Base-by-base conservation (phyloP, 192 early-diverging fungal species). In the Gaertneriomyces sp. region DNA sequence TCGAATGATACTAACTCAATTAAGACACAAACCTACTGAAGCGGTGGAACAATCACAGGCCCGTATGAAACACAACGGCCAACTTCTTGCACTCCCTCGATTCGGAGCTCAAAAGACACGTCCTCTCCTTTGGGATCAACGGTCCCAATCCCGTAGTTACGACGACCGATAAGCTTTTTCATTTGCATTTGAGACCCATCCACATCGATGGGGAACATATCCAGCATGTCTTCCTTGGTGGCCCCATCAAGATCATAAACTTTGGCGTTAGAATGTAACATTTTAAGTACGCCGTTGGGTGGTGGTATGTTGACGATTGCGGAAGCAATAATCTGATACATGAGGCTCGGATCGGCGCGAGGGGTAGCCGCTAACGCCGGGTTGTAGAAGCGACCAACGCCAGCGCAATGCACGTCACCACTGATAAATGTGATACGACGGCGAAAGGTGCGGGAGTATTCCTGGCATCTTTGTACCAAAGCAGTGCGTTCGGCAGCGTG, bases 371-470 rank as follows among this genome's bases (percentile, higher is more conserved):
- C 33, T 0, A 41, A 43, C 14, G 8, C 42, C 1, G 42, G 58
- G 42, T 43, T 11, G 42, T 25, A 60, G 87, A 38, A 90, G 74
- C 80, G 47, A 58, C 60, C 57, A 20, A 74, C 52, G 9, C 50
- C 60, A 11, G 25, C 62, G 52, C 59, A 80, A 72, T 85, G 76
- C 70, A 88, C 91, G 73, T 93, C 91, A 45, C 91, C 91, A 41
- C 82, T 85, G 0, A 92, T 73, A 72, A 92, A 89, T 10, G 90
- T 89, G 10, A 93, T 88, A 42, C 91, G 88, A 19, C 88, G 70
- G 41, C 68, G 72, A 16, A 70, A 74, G 25, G 64, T 63, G 4
- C 76, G 69, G 7, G 91, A 83, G 72, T 89, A 79, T 7, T 74
- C 65, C 63, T 90, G 88, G 41, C 92, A 75, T 33, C 79, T 65